Percentiles rank a stretch among this genome's conserved stretches.
Conservation (phyloP, 148 eudicot genomes). For the Agrostemma githago region DNA sequence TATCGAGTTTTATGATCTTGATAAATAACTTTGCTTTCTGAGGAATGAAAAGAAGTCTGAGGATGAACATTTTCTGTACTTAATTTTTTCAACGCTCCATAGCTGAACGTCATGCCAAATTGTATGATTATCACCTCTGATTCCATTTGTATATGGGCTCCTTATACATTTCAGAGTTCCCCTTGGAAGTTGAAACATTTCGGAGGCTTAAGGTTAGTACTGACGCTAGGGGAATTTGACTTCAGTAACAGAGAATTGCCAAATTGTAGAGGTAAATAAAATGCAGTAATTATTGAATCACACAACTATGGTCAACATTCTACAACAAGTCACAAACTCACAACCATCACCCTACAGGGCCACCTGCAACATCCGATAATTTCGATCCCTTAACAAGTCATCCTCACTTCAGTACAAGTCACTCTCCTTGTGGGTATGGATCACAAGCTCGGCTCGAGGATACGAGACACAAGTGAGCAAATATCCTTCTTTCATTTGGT, state of each 20-base stretch:
- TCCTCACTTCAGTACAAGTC: slow-evolving; percentile 44
- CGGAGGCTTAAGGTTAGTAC: too few species aligned
- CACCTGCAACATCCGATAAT: too few species aligned
- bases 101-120: slow-evolving; percentile 8
- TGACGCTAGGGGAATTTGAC: too few species aligned
- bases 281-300: too few species aligned
- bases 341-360: too few species aligned
- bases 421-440: slow-evolving; percentile 69
- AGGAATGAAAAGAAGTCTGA: neutral
- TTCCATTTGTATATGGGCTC: neutral
- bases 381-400: too few species aligned
- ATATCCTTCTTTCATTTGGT: slow-evolving; percentile 52
- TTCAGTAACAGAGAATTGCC: too few species aligned
- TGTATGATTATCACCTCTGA: neutral
- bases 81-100: neutral
- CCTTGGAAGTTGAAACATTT: too few species aligned
- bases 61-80: neutral
- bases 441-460: slow-evolving; percentile 63
- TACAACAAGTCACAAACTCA: too few species aligned
- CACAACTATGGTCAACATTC: too few species aligned
- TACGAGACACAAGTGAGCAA: slow-evolving; percentile 67
- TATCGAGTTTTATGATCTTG: slow-evolving; percentile 82
- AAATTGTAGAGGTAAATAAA: too few species aligned
- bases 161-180: neutral
- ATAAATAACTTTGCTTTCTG: slow-evolving; percentile 29